Base-by-base conservation (phyloP, 2,329 filamentous ascomycete genomes). In the Seiridium unicorne region DNA sequence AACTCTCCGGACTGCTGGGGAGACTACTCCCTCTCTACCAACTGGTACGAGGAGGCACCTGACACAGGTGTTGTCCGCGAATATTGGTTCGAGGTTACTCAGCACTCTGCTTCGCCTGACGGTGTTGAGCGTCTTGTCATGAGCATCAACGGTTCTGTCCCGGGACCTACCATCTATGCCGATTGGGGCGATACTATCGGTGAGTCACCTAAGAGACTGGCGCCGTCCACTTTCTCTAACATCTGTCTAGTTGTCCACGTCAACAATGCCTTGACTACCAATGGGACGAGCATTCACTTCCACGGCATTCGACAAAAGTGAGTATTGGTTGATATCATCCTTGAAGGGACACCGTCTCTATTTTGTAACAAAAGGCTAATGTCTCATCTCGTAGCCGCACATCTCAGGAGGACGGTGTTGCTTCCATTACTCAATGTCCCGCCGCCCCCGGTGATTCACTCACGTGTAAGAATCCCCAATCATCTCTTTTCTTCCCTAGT, bases 241-340 rank as follows among this genome's bases (percentile, higher is more conserved):
- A 34, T 36, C 5, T 68, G 71, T 34, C 76, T 65, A 32, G 68
- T 73, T n/a, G 71, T 86, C 10, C 82, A 82, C 56, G 79, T 89
- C 5, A 81, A 74, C 40, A 89, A 88, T 68, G 69, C 69, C 1
- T 61, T 79, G 42, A 49, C 62, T 65, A 76, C 78, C 62, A 89
- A 89, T 62, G 85, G 85, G 38, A 88, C 85, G 6, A 79, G 79
- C 7, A 82, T 89, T 18, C 87, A 89, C 67, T 89, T 80, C 74
- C 86, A 89, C 65, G 87, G 85, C 31, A 74, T 89, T 40, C 80
- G 83, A 5, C 84, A 89, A 67, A 75, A 80, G 56, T 58, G 18
- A 51, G 56, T 42, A 42, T 1, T 13, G 44, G 32, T 7, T 13
- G n/a, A 11, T 44, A 5, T 32, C 3, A 4, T 8, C 38, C 11